Base-by-base conservation (phyloP, 495 filamentous ascomycete genomes). In the Aspergillus sclerotiicarbonarius region DNA sequence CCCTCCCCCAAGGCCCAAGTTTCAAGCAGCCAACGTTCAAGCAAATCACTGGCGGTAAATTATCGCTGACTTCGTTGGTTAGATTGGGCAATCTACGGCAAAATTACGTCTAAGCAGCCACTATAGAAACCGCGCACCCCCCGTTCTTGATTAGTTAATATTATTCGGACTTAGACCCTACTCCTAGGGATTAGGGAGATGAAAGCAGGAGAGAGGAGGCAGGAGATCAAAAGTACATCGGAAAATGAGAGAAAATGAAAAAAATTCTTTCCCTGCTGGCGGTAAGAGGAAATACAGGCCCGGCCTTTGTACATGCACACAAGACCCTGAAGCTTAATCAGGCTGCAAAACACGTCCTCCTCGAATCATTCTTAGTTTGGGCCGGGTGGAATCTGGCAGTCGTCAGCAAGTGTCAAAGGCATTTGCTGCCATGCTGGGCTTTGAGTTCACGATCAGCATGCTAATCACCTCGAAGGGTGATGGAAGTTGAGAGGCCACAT, bases 241-340 rank as follows among this genome's bases (percentile, higher is more conserved):
- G 13, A n/a, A 41, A 41, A 41, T 12, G n/a, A 41, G 37, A 10
- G 35, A 37, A 37, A n/a, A n/a, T n/a, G n/a, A n/a, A n/a, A 15
- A 41, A 12, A 6, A 41, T n/a, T 12, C 15, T 5, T n/a, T n/a
- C 1, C 37, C 37, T n/a, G 4, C 37, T 41, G 37, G 10, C 37
- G 13, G 37, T 41, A 41, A 41, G 37, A 12, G 15, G 37, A 41
- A 41, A 15, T 18, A 16, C 29, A 6, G 29, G 9, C 13, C 51
- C 19, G 13, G 13, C 51, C 51, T 53, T 21, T 19, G 50, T 30
- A 25, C 52, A 32, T 21, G 30, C 39, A 18, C 39, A 18, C 9
- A 44, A 52, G 41, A 58, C 49, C 50, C 55, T 52, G 46, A 58
- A 58, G 56, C 56, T 58, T 58, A 58, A 37, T 37, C 50, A 2